Base-by-base conservation (phyloP, 192 early-diverging fungal genomes). In the Obelidium mucronatum region DNA sequence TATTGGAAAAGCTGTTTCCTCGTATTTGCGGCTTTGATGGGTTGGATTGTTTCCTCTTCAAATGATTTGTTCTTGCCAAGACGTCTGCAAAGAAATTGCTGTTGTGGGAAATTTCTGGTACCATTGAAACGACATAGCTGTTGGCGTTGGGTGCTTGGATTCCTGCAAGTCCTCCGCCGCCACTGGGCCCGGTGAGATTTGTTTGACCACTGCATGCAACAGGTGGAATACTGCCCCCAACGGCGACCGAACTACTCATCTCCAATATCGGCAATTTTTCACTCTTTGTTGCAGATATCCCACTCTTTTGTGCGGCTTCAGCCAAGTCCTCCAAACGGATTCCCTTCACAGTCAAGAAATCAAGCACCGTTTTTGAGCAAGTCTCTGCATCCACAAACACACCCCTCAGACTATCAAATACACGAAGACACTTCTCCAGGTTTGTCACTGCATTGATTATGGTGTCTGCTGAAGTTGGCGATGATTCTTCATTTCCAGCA, bases 331-430 rank as follows among this genome's bases (percentile, higher is more conserved):
- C 37, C 73, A 75, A 36, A 40, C 31, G 36, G 35, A 75, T 75
- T 37, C 73, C 73, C 33, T 51, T 1, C 2, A 39, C 31, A 19
- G 28, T 33, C 36, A 75, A 62, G 48, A 67, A 75, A 26, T 75
- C 73, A 5, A 40, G 24, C 17, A 75, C 73, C 17, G 55, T 75
- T 42, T 66, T 64, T 62, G 61, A 75, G 40, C 59, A 66, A 19
- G 35, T 13, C n/a, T 51, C 51, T 1, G 73, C 73, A 6, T 17
- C 31, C 22, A 58, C 17, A 28, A 53, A 65, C 40, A 75, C 19
- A 8, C 61, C 73, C 11, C 73, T 59, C 62, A 75, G 36, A 36
- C 66, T 75, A 24, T 75, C 73, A 64, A 75, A 64, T 17, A 62
- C 73, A 26, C 61, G 24, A 36, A 75, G 31, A 51, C 73, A 75